A percentile compares a stretch with the other conserved stretches of the same genome.
These are phyloP conservation scores for Gaertneriomyces sp. DNA, from an alignment of 192 early-diverging fungal genomes.

Conservation along the genomic window DNA sequence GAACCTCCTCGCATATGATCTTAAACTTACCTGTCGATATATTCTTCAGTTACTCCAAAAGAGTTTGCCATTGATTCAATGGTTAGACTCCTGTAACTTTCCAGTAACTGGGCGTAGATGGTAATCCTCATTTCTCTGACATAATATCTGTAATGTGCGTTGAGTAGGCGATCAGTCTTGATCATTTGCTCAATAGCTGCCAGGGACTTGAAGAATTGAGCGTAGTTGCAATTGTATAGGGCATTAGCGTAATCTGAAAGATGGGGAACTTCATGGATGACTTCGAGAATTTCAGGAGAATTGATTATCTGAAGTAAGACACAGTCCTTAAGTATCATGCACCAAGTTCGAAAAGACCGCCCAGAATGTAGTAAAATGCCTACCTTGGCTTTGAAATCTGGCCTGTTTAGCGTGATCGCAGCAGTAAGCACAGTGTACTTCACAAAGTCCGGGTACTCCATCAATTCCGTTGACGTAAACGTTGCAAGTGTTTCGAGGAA, in stretches of 20 bases:
- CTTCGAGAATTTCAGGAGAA: conserved; percentile 95
- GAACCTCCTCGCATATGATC: neutral
- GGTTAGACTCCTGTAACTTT: conserved; percentile 90
- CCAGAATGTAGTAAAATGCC: neutral
- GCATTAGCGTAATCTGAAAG: conserved; percentile 79
- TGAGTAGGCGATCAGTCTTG: conserved; percentile 69
- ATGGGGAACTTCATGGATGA: conserved; percentile 83
- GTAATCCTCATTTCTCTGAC: conserved; percentile 98
- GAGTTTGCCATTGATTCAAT: conserved; percentile 94
- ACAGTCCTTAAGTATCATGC: neutral
- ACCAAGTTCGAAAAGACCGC: conserved; percentile 3
- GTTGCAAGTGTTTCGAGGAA: conserved; percentile 95
- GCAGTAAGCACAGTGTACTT: conserved; percentile 88
- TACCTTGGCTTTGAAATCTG: conserved; percentile 94
- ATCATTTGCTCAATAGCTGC: conserved; percentile 81
- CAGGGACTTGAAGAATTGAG: conserved; percentile 86
- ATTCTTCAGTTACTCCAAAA: conserved; percentile 94
- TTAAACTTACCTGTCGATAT: conserved; percentile 77
- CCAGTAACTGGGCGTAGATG: conserved; percentile 91
- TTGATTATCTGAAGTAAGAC: conserved; percentile 66
- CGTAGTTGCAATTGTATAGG: conserved; percentile 88
- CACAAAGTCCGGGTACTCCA: conserved; percentile 97
- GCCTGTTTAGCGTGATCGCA: conserved; percentile 78
- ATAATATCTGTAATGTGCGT: conserved; percentile 86
- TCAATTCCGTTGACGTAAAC: conserved; percentile 93